Conservation (phyloP, 2,329 filamentous ascomycete species). For the Talaromyces marneffei region DNA sequence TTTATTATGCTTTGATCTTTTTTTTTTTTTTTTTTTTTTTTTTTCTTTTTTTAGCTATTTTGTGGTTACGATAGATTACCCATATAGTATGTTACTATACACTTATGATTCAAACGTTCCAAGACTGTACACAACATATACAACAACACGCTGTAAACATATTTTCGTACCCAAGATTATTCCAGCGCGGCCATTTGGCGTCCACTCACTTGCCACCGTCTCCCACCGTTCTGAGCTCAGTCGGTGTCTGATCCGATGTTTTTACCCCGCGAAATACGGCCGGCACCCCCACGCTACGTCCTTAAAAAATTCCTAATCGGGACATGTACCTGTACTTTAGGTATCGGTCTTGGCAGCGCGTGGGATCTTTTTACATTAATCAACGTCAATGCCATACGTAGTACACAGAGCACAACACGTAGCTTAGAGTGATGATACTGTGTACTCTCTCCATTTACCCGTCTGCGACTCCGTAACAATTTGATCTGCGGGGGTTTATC, state of each 20-base stretch:
- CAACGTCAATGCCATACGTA: too few relatives aligned
- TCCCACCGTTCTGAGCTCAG: not conserved
- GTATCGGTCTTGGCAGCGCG: not conserved
- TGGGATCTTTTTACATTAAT: not conserved
- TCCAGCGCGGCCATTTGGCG: too few relatives aligned
- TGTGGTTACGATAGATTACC: not conserved
- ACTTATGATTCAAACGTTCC: not conserved
- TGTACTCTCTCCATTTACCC: too few relatives aligned
- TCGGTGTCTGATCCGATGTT: slow-evolving; percentile 4
- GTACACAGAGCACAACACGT: too few relatives aligned
- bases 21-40: not conserved
- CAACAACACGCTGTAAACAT: not conserved
- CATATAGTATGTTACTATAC: not conserved
- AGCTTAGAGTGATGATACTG: too few relatives aligned
- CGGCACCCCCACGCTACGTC: not conserved
- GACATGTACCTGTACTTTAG: not conserved
- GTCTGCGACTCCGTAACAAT: not conserved
- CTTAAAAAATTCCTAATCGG: not conserved
- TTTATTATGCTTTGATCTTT: not conserved
- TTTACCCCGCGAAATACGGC: not conserved
- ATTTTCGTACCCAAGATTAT: too few relatives aligned
- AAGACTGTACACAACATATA: not conserved
- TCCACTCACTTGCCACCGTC: too few relatives aligned
- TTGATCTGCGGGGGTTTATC: not conserved
- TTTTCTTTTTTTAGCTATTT: not conserved